Conservation (phyloP, 139 green algal genomes). For the Pseudopediastrum boryanum region DNA sequence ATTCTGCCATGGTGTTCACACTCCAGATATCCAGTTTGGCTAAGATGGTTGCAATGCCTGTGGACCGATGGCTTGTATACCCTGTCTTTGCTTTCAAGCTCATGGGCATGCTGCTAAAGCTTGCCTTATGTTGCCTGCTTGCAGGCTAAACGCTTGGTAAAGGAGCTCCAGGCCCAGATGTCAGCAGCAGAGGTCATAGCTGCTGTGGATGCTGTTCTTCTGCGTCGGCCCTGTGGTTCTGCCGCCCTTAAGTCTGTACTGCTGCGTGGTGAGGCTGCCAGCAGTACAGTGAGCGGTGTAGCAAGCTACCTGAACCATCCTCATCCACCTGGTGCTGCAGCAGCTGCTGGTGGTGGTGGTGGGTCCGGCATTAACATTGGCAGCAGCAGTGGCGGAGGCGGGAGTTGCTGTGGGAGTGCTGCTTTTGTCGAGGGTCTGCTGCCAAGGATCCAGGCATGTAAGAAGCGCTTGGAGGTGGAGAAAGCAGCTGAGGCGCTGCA, state of each 20-base stretch:
- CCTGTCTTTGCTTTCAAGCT: too few species aligned
- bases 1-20: too few species aligned
- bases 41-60: too few species aligned
- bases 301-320: too few species aligned
- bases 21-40: too few species aligned
- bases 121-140: too few species aligned
- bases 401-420: not conserved
- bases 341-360: too few species aligned
- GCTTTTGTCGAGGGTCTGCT: constrained; percentile 24
- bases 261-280: constrained; percentile 62
- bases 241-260: constrained; percentile 54
- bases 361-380: not conserved
- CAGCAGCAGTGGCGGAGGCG: not conserved
- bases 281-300: constrained; percentile 32
- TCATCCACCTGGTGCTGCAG: too few species aligned
- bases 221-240: constrained; percentile 37
- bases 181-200: constrained; percentile 62
- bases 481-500: constrained; percentile 60
- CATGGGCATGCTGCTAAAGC: too few species aligned
- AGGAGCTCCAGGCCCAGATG: constrained; percentile 73
- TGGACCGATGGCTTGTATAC: too few species aligned
- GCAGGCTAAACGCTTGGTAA: constrained; percentile 72
- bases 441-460: constrained; percentile 38
- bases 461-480: constrained; percentile 70
- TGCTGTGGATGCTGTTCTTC: constrained; percentile 61